phyloP scores from a whole-genome alignment of 148 eudicot species.

The Salicornia ramosissima region DNA sequence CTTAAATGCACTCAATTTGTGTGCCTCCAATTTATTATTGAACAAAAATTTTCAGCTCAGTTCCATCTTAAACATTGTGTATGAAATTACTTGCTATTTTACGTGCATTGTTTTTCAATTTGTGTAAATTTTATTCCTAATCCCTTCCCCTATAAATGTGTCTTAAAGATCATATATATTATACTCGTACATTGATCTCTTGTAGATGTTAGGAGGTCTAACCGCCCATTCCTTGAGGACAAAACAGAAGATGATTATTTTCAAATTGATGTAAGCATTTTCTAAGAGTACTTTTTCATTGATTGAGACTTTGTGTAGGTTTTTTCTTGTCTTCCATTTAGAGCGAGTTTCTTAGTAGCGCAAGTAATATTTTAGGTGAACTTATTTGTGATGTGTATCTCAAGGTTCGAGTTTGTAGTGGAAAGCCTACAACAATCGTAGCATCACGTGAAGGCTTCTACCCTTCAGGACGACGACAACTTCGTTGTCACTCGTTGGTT shows the following conservation, averaged over 20 bases:
- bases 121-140: not conserved
- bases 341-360: not conserved
- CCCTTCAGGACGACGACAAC: slow-evolving; percentile 66
- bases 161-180: slow-evolving; percentile 4
- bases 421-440: slow-evolving; percentile 82
- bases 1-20: too few relatives aligned
- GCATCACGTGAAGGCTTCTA: slow-evolving; percentile 73
- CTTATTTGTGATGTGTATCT: slow-evolving; percentile 14
- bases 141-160: slow-evolving; percentile 2
- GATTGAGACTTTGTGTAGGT: slow-evolving; percentile 6
- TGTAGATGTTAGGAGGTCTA: slow-evolving; percentile 84
- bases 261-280: slow-evolving; percentile 71
- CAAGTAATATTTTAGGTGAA: not conserved
- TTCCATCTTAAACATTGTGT: slow-evolving; percentile 5
- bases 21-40: not conserved
- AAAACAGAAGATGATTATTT: slow-evolving; percentile 77
- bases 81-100: not conserved
- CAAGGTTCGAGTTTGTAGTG: slow-evolving; percentile 80
- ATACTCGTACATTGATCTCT: slow-evolving; percentile 11
- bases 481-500: slow-evolving; percentile 62
- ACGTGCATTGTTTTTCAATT: not conserved
- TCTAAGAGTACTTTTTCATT: not conserved
- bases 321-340: not conserved
- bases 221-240: slow-evolving; percentile 72
- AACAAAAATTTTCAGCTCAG: not conserved